phyloP scores from a whole-genome alignment of 208 protist genomes.

The Trypanosoma lewisi region DNA sequence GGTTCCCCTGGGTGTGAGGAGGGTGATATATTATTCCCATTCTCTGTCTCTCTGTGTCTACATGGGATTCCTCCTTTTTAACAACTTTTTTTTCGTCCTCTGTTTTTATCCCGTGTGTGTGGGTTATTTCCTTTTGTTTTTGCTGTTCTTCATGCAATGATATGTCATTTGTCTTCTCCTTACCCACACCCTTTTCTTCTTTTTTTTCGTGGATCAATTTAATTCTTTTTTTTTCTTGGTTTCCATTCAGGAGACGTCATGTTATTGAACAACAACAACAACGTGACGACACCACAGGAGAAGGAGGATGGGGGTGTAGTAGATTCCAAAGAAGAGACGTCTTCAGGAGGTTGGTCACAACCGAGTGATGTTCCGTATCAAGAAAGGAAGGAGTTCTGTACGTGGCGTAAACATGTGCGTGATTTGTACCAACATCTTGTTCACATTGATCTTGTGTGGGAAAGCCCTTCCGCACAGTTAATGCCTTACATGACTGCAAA shows the following conservation, averaged over 20 bases:
- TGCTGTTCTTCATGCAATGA: neutral
- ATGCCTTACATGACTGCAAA: constrained; percentile 82
- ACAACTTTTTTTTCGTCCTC: too few species aligned
- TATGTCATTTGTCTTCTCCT: neutral
- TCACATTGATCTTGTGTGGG: constrained; percentile 88
- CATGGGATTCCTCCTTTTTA: too few species aligned
- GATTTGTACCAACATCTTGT: constrained; percentile 87
- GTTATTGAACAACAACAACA: neutral
- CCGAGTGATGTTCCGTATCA: constrained; percentile 47
- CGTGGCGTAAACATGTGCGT: constrained; percentile 87
- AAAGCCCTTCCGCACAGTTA: constrained; percentile 67
- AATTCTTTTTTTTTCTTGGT: constrained; percentile 42
- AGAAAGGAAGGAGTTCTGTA: constrained; percentile 67
- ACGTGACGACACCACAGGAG: neutral
- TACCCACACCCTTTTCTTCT: neutral
- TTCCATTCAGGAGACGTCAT: neutral
- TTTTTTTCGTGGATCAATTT: constrained; percentile 6
- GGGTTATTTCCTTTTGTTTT: neutral
- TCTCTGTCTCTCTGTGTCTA: too few species aligned
- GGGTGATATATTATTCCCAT: too few species aligned
- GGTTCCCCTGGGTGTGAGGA: neutral
- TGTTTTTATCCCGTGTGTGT: neutral
- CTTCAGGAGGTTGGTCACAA: constrained; percentile 20
- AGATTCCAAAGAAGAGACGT: constrained; percentile 4
- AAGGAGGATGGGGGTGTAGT: too few species aligned